Evolutionary conservation across 345 rosid species (phyloP).

Genomic region (Litchi chinensis): DNA sequence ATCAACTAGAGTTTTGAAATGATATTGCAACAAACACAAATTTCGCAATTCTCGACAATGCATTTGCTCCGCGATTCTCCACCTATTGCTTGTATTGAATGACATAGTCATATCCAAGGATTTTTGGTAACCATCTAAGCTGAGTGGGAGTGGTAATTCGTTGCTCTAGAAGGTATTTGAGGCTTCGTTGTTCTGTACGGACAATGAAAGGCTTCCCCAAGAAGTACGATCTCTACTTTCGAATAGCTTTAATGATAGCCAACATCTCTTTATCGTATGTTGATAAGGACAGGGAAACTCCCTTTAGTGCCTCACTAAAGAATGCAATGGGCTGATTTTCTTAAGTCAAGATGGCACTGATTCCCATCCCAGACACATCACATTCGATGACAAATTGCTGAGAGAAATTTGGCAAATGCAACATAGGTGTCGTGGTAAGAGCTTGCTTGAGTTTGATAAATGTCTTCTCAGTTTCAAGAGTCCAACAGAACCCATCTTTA

Average conservation of each 20-base stretch:
- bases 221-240: background rate
- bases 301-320: background rate
- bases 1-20: too few species aligned
- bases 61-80: too few species aligned
- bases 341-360: background rate
- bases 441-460: background rate
- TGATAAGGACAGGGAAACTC: background rate
- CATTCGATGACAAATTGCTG: background rate
- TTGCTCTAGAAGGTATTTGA: background rate
- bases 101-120: too few species aligned
- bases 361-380: background rate
- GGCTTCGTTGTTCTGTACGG: constrained; percentile 2
- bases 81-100: too few species aligned
- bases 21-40: too few species aligned
- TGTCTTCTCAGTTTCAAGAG: background rate
- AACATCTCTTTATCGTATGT: background rate
- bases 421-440: background rate
- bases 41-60: too few species aligned
- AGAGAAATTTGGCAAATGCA: constrained; percentile 4
- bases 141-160: background rate
- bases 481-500: background rate
- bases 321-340: background rate
- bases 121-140: background rate
- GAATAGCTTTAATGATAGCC: background rate
- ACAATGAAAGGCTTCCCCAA: background rate